Conservation (phyloP, 805 yeast genomes). For the Yarrowia alimentaria region DNA sequence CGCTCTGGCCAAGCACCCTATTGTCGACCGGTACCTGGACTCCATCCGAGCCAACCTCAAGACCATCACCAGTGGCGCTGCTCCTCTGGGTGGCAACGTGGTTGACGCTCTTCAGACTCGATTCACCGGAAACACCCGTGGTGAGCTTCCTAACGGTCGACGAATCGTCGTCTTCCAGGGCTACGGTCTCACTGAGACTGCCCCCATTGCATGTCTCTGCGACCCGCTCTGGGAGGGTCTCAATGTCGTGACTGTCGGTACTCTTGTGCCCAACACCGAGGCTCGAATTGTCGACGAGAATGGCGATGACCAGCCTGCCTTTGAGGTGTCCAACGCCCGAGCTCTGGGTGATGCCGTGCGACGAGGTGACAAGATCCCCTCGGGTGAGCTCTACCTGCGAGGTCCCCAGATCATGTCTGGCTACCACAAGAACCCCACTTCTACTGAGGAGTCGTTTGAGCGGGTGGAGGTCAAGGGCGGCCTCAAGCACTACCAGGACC, state of each 20-base stretch:
- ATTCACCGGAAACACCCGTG: constrained; percentile 28
- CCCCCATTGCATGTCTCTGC: constrained; percentile 29
- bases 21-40: constrained; percentile 44
- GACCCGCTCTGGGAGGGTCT: constrained; percentile 9
- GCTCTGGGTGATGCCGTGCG: constrained; percentile 19
- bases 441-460: constrained; percentile 48
- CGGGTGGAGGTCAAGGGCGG: constrained; percentile 51
- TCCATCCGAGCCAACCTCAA: constrained; percentile 45
- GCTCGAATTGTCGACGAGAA: constrained; percentile 24
- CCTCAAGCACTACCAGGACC: constrained; percentile 32
- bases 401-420: constrained; percentile 56
- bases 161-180: constrained; percentile 30
- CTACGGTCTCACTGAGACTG: constrained; percentile 29
- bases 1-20: constrained; percentile 48
- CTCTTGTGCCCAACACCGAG: constrained; percentile 16
- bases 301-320: constrained; percentile 25
- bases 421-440: constrained; percentile 51
- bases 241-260: constrained; percentile 14
- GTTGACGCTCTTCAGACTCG: constrained; percentile 21
- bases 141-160: constrained; percentile 2
- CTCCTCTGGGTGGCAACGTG: constrained; percentile 42
- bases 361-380: constrained; percentile 28
- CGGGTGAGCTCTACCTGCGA: constrained; percentile 52
- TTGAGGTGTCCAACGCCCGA: constrained; percentile 11
- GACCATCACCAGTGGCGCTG: constrained; percentile 48